Evolutionary conservation across 495 filamentous ascomycete species (phyloP).

Genomic region (Rostrohypoxylon terebratum): DNA sequence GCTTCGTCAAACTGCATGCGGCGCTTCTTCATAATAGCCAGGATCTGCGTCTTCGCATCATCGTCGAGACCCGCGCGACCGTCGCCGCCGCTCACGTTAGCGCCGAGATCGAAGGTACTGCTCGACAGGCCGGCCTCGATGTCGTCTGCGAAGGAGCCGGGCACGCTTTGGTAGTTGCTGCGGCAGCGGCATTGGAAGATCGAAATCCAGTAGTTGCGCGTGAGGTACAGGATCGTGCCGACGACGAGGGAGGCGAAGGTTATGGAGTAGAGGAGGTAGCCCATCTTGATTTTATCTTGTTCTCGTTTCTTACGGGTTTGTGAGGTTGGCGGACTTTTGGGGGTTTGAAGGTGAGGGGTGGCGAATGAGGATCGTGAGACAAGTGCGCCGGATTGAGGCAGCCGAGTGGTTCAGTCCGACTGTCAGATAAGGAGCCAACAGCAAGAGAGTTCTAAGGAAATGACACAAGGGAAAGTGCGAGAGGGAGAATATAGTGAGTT

Average conservation of each 20-base stretch:
- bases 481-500: slow-evolving; percentile 7
- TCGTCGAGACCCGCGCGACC: slow-evolving; percentile 82
- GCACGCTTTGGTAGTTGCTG: slow-evolving; percentile 78
- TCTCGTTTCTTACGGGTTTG: slow-evolving; percentile 8
- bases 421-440: background rate
- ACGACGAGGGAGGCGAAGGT: slow-evolving; percentile 71
- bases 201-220: slow-evolving; percentile 79
- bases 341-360: slow-evolving; percentile 1
- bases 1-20: slow-evolving; percentile 92
- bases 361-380: slow-evolving; percentile 3
- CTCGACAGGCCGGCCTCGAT: slow-evolving; percentile 87
- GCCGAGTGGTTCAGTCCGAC: slow-evolving; percentile 11
- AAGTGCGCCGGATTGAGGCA: slow-evolving; percentile 23
- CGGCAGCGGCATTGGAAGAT: slow-evolving; percentile 60
- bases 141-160: slow-evolving; percentile 79
- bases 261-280: slow-evolving; percentile 81
- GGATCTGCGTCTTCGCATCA: slow-evolving; percentile 79
- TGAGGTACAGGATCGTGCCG: slow-evolving; percentile 77
- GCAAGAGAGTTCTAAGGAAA: slow-evolving; percentile 5
- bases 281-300: slow-evolving; percentile 59
- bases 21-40: slow-evolving; percentile 84
- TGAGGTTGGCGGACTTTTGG: background rate
- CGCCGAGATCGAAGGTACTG: slow-evolving; percentile 79
- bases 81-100: slow-evolving; percentile 83
- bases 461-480: slow-evolving; percentile 6